These are phyloP conservation scores for Plasmodium blacklocki DNA, from an alignment of 169 alveolate genomes.

Conservation along the genomic window DNA sequence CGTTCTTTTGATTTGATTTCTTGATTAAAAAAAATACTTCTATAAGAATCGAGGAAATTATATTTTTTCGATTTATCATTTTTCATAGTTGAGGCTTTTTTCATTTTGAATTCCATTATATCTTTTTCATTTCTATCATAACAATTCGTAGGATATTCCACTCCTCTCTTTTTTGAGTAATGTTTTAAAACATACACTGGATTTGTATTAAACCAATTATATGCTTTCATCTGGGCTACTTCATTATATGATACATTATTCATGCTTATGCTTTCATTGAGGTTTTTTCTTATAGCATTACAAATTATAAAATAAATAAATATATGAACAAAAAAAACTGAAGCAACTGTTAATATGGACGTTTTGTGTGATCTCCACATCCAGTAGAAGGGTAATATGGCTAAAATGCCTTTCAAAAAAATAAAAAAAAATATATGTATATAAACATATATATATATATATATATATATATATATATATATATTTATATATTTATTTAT, in stretches of 20 bases:
- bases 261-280: background rate
- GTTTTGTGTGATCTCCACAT: conserved; percentile 20
- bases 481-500: background rate
- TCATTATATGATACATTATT: background rate
- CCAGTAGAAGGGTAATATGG: conserved; percentile 32
- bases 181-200: conserved; percentile 24
- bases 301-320: conserved; percentile 7
- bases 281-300: background rate
- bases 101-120: background rate
- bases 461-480: background rate
- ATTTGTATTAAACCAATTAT: conserved; percentile 33
- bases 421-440: background rate
- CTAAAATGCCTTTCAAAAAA: conserved; percentile 13
- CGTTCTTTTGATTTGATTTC: background rate
- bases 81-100: background rate
- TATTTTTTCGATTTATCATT: background rate
- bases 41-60: conserved; percentile 2
- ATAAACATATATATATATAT: background rate
- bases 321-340: background rate
- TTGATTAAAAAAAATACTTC: conserved; percentile 8
- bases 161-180: background rate
- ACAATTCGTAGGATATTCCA: background rate
- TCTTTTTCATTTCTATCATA: background rate
- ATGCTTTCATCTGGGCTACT: background rate
- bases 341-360: background rate